phyloP scores from a whole-genome alignment of 495 filamentous ascomycete genomes.

The Sphaerosporella brunnea region DNA sequence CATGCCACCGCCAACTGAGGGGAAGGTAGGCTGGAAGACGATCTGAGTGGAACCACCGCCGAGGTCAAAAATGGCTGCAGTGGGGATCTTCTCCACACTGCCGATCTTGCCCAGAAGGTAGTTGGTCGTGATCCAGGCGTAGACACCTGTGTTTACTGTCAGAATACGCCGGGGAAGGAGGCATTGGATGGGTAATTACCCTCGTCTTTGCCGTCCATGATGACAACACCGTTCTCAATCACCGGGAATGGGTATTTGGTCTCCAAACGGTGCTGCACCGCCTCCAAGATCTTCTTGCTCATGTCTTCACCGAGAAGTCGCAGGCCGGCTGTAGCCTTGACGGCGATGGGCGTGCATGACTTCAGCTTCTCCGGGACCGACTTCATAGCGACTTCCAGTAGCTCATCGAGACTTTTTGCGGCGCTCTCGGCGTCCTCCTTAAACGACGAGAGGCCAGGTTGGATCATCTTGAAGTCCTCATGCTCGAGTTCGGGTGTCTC shows the following conservation, averaged over 20 bases:
- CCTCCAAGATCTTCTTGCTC: constrained; percentile 66
- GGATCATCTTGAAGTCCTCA: constrained; percentile 80
- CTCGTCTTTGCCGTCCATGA: constrained; percentile 93
- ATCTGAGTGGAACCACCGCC: constrained; percentile 96
- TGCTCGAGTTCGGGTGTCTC: constrained; percentile 82
- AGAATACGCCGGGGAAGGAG: constrained; percentile 4
- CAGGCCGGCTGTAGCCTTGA: constrained; percentile 91
- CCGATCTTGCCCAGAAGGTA: constrained; percentile 97
- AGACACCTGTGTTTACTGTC: constrained; percentile 44
- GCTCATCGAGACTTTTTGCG: constrained; percentile 69
- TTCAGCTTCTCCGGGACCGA: constrained; percentile 74
- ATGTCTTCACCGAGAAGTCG: constrained; percentile 66
- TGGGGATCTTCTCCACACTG: constrained; percentile 69
- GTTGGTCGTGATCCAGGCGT: constrained; percentile 97
- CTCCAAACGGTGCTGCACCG: constrained; percentile 71
- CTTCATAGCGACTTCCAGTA: constrained; percentile 69
- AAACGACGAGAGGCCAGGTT: constrained; percentile 72
- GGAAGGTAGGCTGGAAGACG: constrained; percentile 91
- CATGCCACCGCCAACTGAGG: constrained; percentile 52
- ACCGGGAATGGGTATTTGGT: constrained; percentile 85
- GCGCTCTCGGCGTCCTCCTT: constrained; percentile 67
- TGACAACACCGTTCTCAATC: constrained; percentile 65
- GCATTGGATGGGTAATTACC: constrained; percentile 15
- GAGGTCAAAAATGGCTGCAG: constrained; percentile 87
- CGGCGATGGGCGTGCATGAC: constrained; percentile 72